phyloP scores from a whole-genome alignment of 2,329 filamentous ascomycete genomes.

The Penicillium sp. region DNA sequence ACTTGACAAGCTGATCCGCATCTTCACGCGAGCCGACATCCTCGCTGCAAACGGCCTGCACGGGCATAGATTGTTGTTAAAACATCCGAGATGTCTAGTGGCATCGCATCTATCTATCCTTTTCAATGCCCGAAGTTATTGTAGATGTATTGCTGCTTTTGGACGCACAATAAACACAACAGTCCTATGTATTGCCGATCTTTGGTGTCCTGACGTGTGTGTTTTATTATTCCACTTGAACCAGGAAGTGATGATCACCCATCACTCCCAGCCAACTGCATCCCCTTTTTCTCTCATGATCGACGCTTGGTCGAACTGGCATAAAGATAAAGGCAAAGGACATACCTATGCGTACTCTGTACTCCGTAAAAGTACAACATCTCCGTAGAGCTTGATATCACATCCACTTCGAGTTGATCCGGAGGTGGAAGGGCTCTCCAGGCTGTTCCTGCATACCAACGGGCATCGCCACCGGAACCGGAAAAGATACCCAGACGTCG shows the following conservation, averaged over 20 bases:
- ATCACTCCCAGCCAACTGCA: conserved; percentile 3
- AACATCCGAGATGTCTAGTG: not conserved
- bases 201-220: not conserved
- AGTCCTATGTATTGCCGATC: not conserved
- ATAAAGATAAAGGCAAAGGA: not conserved
- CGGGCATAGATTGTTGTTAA: not conserved
- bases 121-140: not conserved
- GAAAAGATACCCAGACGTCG: not conserved
- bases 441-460: conserved; percentile 2
- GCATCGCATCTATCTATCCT: not conserved
- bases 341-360: too few species aligned
- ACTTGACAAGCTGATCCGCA: not conserved
- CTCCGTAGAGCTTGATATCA: too few species aligned
- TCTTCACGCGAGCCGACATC: not conserved
- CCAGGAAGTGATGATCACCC: not conserved
- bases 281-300: conserved; percentile 9
- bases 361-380: too few species aligned
- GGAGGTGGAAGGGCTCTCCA: not conserved
- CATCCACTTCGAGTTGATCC: not conserved
- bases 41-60: conserved; percentile 2
- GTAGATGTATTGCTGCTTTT: not conserved
- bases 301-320: not conserved
- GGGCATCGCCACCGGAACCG: conserved; percentile 1
- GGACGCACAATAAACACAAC: not conserved
- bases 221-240: conserved; percentile 1